Percentiles rank a stretch among this genome's conserved stretches.
phyloP scores from a whole-genome alignment of 768 basidiomycete species.

The Mycena indigotica region DNA sequence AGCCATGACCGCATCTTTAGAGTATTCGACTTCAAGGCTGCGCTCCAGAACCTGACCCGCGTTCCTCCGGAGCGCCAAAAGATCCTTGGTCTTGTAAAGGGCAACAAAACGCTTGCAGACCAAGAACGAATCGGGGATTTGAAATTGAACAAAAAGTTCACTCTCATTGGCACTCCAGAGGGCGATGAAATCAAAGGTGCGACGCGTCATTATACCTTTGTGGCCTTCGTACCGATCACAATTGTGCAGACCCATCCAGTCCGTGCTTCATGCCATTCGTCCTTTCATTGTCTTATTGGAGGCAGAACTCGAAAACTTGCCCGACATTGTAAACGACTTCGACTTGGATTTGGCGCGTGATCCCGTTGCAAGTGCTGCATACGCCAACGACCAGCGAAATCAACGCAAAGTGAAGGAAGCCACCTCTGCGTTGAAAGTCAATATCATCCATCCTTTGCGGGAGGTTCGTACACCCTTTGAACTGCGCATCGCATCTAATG shows the following conservation, averaged over 20 bases:
- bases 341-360: conserved; percentile 78
- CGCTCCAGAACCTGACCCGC: conserved; percentile 66
- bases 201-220: conserved; percentile 39
- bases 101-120: conserved; percentile 73
- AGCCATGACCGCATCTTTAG: conserved; percentile 40
- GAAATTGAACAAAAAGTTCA: conserved; percentile 73
- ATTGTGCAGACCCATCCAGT: conserved; percentile 13
- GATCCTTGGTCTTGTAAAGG: conserved; percentile 82
- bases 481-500: not conserved
- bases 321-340: conserved; percentile 77
- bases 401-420: conserved; percentile 78
- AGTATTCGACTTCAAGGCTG: conserved; percentile 77
- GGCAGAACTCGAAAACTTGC: conserved; percentile 63
- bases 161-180: conserved; percentile 83
- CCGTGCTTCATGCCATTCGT: not conserved
- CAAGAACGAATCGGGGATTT: conserved; percentile 68
- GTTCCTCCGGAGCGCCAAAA: conserved; percentile 88
- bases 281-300: not conserved
- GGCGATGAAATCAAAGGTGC: conserved; percentile 81
- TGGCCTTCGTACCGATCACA: not conserved
- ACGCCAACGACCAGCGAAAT: conserved; percentile 78
- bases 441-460: conserved; percentile 77
- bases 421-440: conserved; percentile 60
- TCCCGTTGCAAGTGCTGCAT: conserved; percentile 55
- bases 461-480: conserved; percentile 21